A percentile compares a stretch with the other conserved stretches of the same genome.
Conservation (phyloP, 2,329 filamentous ascomycete genomes). For the Pseudogymnoascus sp. region DNA sequence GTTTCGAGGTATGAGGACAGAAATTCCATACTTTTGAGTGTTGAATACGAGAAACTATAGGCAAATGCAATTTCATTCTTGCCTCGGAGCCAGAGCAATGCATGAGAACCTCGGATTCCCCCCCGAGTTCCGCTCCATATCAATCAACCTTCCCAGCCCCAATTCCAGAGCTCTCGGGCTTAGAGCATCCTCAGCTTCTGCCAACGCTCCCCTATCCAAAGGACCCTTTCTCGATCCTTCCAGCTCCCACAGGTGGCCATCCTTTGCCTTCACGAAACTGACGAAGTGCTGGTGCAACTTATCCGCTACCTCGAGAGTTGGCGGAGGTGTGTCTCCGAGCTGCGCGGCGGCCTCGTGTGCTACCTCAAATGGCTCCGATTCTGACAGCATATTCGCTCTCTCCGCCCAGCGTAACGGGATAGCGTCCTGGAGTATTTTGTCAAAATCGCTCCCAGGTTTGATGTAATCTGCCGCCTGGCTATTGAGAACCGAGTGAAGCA, state of each 20-base stretch:
- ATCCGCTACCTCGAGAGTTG: constrained; percentile 55
- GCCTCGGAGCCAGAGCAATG: constrained; percentile 13
- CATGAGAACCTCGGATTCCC: constrained; percentile 16
- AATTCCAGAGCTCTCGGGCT: constrained; percentile 67
- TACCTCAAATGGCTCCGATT: constrained; percentile 66
- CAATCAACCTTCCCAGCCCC: constrained; percentile 37
- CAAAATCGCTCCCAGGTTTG: constrained; percentile 35
- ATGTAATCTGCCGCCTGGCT: constrained; percentile 49
- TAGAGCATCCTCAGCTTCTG: constrained; percentile 59
- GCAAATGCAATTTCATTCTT: neutral
- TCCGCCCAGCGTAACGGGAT: constrained; percentile 57
- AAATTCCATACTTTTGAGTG: neutral
- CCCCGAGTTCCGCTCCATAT: constrained; percentile 13
- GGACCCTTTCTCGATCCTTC: constrained; percentile 63
- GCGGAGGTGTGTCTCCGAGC: constrained; percentile 71
- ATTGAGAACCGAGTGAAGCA: constrained; percentile 78
- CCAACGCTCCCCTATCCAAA: constrained; percentile 49
- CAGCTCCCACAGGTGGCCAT: constrained; percentile 63
- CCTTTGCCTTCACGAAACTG: constrained; percentile 73
- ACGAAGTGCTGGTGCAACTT: constrained; percentile 93
- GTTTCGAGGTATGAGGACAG: neutral
- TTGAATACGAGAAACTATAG: neutral
- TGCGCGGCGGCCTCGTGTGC: constrained; percentile 74
- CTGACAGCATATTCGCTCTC: constrained; percentile 69
- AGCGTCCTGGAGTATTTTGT: constrained; percentile 59